Conservation (phyloP, 2,329 filamentous ascomycete genomes). For the Madurella mycetomatis region DNA sequence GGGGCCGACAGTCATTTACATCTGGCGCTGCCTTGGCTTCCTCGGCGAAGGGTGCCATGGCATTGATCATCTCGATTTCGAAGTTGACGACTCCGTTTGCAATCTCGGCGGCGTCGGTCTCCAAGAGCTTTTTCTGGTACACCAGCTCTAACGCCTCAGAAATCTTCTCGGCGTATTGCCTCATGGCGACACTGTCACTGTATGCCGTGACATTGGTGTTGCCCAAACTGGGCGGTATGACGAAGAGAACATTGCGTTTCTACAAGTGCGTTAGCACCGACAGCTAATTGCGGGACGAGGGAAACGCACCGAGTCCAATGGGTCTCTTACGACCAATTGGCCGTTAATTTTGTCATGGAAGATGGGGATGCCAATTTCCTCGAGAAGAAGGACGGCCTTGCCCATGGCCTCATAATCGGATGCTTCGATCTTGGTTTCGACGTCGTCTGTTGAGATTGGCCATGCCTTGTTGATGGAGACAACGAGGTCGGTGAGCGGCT, state of each 20-base stretch:
- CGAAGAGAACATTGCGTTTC: constrained; percentile 4
- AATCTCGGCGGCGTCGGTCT: not conserved
- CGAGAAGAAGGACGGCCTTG: constrained; percentile 4
- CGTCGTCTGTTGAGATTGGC: constrained; percentile 11
- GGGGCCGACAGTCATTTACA: not conserved
- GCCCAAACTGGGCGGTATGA: not conserved
- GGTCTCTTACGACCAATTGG: not conserved
- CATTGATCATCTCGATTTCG: not conserved
- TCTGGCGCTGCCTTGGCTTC: not conserved
- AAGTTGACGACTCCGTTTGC: not conserved
- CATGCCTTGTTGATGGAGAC: constrained; percentile 44
- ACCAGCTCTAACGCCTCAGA: not conserved
- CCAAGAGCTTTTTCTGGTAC: not conserved
- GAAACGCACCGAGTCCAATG: constrained; percentile 3
- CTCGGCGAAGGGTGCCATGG: not conserved
- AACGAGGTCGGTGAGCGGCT: constrained; percentile 55
- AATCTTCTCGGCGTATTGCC: not conserved
- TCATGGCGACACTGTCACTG: not conserved
- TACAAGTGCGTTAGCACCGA: not conserved
- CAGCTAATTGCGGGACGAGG: not conserved
- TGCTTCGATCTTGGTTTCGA: not conserved
- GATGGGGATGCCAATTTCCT: not conserved
- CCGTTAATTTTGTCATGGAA: not conserved
- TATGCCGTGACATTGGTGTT: not conserved
- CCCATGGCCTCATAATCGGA: constrained; percentile 9